Percentiles rank a stretch among this genome's conserved stretches.
Conservation (phyloP, 139 green algal genomes). For the Chlamydomonas schloesseri region DNA sequence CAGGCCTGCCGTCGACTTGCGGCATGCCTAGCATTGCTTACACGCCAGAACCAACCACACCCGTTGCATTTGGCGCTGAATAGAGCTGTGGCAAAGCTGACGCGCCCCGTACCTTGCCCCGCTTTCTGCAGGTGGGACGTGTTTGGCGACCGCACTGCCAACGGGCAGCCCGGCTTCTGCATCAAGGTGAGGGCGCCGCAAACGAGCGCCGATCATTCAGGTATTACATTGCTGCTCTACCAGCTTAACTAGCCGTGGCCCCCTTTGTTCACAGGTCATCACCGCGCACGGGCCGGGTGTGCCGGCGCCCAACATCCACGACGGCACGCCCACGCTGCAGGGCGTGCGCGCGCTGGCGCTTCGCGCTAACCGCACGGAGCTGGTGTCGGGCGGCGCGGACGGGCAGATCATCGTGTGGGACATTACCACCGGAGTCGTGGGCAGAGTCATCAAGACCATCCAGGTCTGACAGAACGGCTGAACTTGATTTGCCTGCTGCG, state of each 20-base stretch:
- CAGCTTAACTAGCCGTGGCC: no score
- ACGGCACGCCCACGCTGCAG: conserved; percentile 56
- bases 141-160: not conserved
- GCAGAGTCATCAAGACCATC: conserved; percentile 59
- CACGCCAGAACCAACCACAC: no score
- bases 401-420: conserved; percentile 66
- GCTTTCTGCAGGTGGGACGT: conserved; percentile 60
- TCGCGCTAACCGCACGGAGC: conserved; percentile 62
- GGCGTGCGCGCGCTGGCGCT: conserved; percentile 66
- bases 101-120: no score
- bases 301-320: conserved; percentile 53
- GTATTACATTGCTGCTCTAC: no score
- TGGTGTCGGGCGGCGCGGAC: conserved; percentile 66
- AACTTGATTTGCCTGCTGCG: no score
- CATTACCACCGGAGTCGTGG: conserved; percentile 54
- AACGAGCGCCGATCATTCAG: no score
- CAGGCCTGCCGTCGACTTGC: no score
- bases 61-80: no score
- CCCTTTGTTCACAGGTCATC: conserved; percentile 61
- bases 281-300: conserved; percentile 60
- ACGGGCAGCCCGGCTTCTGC: conserved; percentile 55
- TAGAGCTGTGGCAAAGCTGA: no score
- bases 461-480: no score
- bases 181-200: conserved; percentile 57
- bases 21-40: no score